Percentiles rank a stretch among this genome's conserved stretches.
Conservation (phyloP, 2,329 filamentous ascomycete species). For the Botryotinia calthae region DNA sequence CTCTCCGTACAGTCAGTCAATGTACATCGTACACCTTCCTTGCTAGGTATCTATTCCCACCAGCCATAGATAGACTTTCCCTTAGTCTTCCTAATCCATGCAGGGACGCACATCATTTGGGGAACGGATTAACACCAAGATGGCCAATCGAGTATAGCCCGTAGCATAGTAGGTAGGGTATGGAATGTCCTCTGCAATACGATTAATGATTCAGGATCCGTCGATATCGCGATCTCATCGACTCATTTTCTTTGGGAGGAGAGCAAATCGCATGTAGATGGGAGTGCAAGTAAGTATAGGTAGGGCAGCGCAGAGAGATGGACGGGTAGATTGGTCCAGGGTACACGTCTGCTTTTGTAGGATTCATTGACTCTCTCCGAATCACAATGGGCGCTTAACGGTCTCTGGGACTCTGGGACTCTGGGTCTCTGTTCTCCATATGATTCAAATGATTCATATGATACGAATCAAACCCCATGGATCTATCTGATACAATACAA, state of each 20-base stretch:
- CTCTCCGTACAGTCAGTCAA: background rate
- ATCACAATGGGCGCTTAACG: background rate
- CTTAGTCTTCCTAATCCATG: background rate
- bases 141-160: background rate
- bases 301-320: too few relatives aligned
- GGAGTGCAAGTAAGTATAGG: background rate
- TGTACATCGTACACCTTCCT: background rate
- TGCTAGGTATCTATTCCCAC: background rate
- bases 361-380: background rate
- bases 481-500: background rate
- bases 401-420: background rate
- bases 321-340: background rate
- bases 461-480: background rate
- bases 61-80: background rate
- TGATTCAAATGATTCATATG: background rate
- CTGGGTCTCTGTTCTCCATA: background rate
- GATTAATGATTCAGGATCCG: background rate
- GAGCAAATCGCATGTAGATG: background rate
- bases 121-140: background rate
- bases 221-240: background rate
- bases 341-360: background rate
- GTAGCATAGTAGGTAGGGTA: background rate
- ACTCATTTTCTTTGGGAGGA: background rate
- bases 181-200: background rate
- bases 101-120: constrained; percentile 3